Conservation (phyloP, 2,329 filamentous ascomycete species). For the Whalleya microplaca region DNA sequence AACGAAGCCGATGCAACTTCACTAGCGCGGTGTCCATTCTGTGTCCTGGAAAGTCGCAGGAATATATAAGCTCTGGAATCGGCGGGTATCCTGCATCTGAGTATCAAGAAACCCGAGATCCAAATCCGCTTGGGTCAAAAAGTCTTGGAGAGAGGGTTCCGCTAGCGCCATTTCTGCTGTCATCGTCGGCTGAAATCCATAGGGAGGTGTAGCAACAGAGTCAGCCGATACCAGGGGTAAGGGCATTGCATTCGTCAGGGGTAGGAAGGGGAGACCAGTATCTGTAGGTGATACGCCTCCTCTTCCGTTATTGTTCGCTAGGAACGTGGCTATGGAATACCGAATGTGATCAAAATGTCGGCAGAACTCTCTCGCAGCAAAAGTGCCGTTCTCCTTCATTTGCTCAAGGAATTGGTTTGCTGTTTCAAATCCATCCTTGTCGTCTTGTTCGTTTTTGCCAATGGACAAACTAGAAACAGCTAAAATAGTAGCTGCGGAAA, state of each 20-base stretch:
- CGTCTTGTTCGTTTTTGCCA: conserved; percentile 36
- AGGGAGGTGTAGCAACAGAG: not conserved
- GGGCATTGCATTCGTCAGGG: not conserved
- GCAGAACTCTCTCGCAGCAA: conserved; percentile 46
- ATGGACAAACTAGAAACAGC: conserved; percentile 46
- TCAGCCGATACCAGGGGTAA: not conserved
- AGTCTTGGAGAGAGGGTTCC: conserved; percentile 41
- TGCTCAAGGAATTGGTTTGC: conserved; percentile 44
- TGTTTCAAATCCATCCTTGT: conserved; percentile 45
- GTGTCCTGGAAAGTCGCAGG: not conserved
- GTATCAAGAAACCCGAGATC: conserved; percentile 41
- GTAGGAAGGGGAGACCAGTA: too few relatives aligned
- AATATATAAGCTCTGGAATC: conserved; percentile 4
- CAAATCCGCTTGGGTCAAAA: conserved; percentile 38
- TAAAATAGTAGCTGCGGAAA: conserved; percentile 49
- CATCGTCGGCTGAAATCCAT: conserved; percentile 9
- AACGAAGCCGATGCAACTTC: too few relatives aligned
- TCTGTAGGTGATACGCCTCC: not conserved
- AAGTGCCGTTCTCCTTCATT: conserved; percentile 44
- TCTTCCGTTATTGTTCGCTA: not conserved
- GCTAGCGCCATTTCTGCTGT: conserved; percentile 42
- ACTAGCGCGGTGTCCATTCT: too few relatives aligned
- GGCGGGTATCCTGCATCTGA: conserved; percentile 3
- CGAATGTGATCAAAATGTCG: conserved; percentile 43
- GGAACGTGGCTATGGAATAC: not conserved